Conservation (phyloP, 2,329 filamentous ascomycete genomes). For the Thyridium curvatum region DNA sequence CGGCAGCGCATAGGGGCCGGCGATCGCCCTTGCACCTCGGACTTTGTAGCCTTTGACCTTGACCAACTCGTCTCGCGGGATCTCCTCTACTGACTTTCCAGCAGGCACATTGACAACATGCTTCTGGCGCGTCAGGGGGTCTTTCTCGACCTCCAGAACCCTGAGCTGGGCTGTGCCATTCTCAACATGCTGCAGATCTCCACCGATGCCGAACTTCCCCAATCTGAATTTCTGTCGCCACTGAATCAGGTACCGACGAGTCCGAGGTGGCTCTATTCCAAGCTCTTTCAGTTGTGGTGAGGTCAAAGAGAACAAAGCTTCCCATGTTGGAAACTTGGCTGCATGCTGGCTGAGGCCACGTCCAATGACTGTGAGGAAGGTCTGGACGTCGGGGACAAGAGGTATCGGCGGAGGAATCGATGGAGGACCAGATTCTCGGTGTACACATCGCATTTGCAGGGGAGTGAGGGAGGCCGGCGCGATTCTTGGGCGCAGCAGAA, state of each 20-base stretch:
- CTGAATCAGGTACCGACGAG: constrained; percentile 74
- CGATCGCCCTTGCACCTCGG: constrained; percentile 60
- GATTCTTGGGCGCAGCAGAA: constrained; percentile 8
- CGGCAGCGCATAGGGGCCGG: constrained; percentile 67
- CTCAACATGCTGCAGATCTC: constrained; percentile 69
- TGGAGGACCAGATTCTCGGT: constrained; percentile 30
- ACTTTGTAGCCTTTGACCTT: constrained; percentile 62
- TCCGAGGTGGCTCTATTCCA: constrained; percentile 79
- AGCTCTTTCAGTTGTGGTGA: constrained; percentile 73
- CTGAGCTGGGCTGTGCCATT: constrained; percentile 46
- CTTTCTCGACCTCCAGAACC: constrained; percentile 30
- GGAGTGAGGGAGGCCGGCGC: constrained; percentile 15
- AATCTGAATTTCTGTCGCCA: constrained; percentile 83
- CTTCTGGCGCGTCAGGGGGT: constrained; percentile 36
- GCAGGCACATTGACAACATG: constrained; percentile 48
- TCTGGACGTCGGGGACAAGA: constrained; percentile 76
- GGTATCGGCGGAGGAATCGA: constrained; percentile 66
- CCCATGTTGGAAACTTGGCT: constrained; percentile 85
- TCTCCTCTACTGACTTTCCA: constrained; percentile 25
- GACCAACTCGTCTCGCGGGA: constrained; percentile 32
- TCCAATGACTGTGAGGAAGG: constrained; percentile 87
- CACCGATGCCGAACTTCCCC: constrained; percentile 73
- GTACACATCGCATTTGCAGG: constrained; percentile 34
- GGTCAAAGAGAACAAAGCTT: constrained; percentile 76
- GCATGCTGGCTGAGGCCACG: constrained; percentile 77